Evolutionary conservation across 331 rosid species (phyloP).

Genomic region (Acacia concinna): DNA sequence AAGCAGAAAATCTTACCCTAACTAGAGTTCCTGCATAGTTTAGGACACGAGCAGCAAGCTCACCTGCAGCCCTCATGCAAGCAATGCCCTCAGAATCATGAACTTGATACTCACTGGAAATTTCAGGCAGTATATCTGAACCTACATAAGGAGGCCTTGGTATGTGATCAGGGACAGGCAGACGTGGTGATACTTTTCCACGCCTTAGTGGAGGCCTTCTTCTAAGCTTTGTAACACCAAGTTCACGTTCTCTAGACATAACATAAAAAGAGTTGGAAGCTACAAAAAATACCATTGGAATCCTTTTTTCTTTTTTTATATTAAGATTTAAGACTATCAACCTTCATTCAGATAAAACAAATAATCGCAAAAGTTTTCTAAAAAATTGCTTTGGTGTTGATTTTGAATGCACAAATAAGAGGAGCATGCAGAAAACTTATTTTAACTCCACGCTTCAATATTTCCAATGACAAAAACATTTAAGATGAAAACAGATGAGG

Average conservation of each 20-base stretch:
- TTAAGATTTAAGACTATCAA: not conserved
- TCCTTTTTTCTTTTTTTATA: not conserved
- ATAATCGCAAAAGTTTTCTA: conserved; percentile 1
- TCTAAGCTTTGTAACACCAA: conserved; percentile 41
- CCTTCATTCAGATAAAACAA: conserved; percentile 6
- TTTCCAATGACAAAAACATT: not conserved
- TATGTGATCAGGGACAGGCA: conserved; percentile 84
- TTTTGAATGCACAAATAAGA: not conserved
- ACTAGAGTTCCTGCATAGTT: conserved; percentile 85
- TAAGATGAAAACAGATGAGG: not conserved
- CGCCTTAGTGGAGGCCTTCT: conserved; percentile 67
- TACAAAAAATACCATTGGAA: conserved; percentile 15
- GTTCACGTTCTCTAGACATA: conserved; percentile 69
- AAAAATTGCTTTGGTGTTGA: not conserved
- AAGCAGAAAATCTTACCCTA: conserved; percentile 54
- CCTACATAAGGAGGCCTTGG: conserved; percentile 85
- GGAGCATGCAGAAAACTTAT: not conserved
- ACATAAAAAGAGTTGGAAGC: conserved; percentile 17
- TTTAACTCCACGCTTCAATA: not conserved
- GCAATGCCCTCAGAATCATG: conserved; percentile 80
- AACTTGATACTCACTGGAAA: conserved; percentile 66
- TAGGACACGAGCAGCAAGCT: conserved; percentile 91
- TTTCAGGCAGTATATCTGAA: conserved; percentile 67
- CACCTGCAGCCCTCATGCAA: conserved; percentile 78
- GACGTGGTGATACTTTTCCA: conserved; percentile 73